Conservation (phyloP, 2,329 filamentous ascomycete genomes). For the Neopestalotiopsis sp. region DNA sequence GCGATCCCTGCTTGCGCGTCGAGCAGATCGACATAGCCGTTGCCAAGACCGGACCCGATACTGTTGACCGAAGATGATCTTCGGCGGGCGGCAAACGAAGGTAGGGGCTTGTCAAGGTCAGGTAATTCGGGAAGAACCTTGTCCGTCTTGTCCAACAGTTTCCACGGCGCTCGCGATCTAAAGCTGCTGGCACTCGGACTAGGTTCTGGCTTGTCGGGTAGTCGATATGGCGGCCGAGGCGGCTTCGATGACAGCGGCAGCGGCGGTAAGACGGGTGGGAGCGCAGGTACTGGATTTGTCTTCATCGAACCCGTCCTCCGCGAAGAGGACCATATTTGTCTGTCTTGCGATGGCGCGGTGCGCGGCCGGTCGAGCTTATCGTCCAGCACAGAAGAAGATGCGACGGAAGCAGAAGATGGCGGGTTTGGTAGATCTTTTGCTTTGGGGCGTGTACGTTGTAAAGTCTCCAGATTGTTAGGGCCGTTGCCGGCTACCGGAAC, state of each 20-base stretch:
- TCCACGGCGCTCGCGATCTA: conserved; percentile 34
- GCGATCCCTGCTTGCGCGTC: conserved; percentile 61
- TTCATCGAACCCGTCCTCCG: conserved; percentile 8
- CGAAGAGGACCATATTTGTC: neutral
- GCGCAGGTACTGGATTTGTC: neutral
- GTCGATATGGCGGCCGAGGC: conserved; percentile 15
- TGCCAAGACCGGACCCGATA: conserved; percentile 28
- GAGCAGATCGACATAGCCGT: conserved; percentile 56
- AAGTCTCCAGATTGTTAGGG: conserved; percentile 39
- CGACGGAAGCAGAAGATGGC: conserved; percentile 28
- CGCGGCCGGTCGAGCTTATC: conserved; percentile 38
- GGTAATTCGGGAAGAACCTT: neutral
- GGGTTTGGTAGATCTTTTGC: conserved; percentile 27
- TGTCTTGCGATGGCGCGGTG: conserved; percentile 36
- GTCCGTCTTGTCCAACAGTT: conserved; percentile 28
- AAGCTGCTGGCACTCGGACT: conserved; percentile 15
- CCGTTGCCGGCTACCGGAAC: conserved; percentile 48
- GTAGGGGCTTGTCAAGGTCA: conserved; percentile 28
- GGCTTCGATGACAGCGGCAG: neutral
- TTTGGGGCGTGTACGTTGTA: conserved; percentile 38
- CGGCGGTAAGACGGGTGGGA: neutral
- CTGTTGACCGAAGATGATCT: conserved; percentile 40
- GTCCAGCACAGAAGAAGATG: conserved; percentile 21
- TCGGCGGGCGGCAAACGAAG: conserved; percentile 28
- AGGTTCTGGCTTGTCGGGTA: conserved; percentile 10